A percentile compares a stretch with the other conserved stretches of the same genome.
These are phyloP conservation scores for Entomortierella lignicola DNA, from an alignment of 192 early-diverging fungal species.

Conservation along the genomic window DNA sequence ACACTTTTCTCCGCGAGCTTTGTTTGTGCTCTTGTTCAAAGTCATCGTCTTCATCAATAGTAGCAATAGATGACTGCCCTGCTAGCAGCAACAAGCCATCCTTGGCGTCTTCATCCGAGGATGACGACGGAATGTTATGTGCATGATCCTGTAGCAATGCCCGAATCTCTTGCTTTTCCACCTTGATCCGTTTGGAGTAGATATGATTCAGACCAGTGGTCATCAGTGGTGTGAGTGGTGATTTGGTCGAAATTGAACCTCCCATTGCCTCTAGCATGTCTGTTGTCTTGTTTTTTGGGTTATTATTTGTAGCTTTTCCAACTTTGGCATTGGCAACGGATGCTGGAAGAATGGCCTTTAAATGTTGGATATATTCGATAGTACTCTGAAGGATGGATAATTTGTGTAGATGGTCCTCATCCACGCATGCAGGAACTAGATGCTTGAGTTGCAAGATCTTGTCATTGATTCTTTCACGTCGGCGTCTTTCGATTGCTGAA, in stretches of 20 bases:
- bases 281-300: constrained; percentile 52
- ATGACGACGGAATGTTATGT: neutral
- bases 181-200: constrained; percentile 17
- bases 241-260: constrained; percentile 19
- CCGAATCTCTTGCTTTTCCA: constrained; percentile 18
- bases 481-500: constrained; percentile 84
- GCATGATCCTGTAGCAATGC: constrained; percentile 10
- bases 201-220: constrained; percentile 38
- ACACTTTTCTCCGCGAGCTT: neutral
- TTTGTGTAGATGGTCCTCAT: constrained; percentile 77
- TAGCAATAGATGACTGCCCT: neutral
- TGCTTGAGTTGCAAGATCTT: constrained; percentile 80
- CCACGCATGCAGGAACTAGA: constrained; percentile 76
- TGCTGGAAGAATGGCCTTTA: constrained; percentile 44
- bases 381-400: constrained; percentile 75
- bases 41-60: neutral
- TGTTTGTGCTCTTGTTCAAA: neutral
- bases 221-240: constrained; percentile 41
- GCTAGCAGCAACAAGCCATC: constrained; percentile 33
- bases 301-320: constrained; percentile 40
- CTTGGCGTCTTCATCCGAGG: constrained; percentile 48
- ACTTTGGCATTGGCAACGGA: constrained; percentile 33
- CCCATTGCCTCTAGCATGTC: constrained; percentile 51
- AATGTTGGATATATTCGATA: constrained; percentile 77
- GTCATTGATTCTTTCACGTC: constrained; percentile 88